These are phyloP conservation scores for Pseudopithomyces chartarum DNA, from an alignment of 2,329 filamentous ascomycete species.

Conservation along the genomic window DNA sequence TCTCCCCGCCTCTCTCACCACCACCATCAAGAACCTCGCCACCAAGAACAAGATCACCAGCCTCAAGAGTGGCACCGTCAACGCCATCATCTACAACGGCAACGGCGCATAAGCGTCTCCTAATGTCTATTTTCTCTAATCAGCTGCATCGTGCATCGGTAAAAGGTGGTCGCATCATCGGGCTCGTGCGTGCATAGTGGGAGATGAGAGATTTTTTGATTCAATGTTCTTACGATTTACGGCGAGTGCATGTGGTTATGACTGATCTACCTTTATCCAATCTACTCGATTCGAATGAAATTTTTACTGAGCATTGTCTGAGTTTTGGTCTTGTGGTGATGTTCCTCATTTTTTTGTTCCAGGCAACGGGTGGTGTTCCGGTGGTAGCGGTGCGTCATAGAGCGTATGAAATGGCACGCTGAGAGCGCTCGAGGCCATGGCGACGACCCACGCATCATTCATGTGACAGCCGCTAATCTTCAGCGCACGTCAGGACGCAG, in stretches of 20 bases:
- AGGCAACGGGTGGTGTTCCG: not conserved
- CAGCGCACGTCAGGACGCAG: not conserved
- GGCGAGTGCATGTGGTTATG: slow-evolving; percentile 1
- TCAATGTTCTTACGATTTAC: not conserved
- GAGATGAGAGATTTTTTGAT: not conserved
- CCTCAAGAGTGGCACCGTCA: slow-evolving; percentile 53
- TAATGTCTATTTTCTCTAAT: not conserved
- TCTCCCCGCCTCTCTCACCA: slow-evolving; percentile 54
- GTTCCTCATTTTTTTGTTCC: not conserved
- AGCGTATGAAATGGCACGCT: slow-evolving; percentile 2
- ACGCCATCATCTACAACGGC: slow-evolving; percentile 63
- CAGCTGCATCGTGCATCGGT: not conserved
- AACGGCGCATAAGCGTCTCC: slow-evolving; percentile 15
- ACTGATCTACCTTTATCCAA: not conserved
- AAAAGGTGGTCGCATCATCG: not conserved
- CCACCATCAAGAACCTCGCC: slow-evolving; percentile 52
- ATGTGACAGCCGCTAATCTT: not conserved
- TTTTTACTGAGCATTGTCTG: not conserved
- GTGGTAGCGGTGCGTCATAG: not conserved
- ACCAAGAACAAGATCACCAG: slow-evolving; percentile 50
- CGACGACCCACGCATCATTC: not conserved
- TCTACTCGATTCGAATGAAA: no score
- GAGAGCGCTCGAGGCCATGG: not conserved
- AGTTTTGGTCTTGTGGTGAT: not conserved
- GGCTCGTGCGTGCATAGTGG: not conserved